phyloP scores from a whole-genome alignment of 345 rosid species.

The Brassica rapa region DNA sequence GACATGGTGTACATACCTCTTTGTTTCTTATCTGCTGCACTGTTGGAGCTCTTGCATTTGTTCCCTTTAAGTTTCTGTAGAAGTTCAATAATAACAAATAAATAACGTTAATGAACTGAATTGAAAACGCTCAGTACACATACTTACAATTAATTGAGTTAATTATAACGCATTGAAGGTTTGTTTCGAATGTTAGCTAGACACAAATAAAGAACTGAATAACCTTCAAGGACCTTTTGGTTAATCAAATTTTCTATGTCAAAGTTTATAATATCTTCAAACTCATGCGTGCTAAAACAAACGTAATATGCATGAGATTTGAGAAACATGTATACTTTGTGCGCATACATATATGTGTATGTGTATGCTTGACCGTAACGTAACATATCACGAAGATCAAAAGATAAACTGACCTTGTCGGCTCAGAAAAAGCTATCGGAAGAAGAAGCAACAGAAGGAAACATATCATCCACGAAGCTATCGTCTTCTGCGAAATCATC shows the following conservation, averaged over 20 bases:
- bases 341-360: neutral
- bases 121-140: conserved; percentile 12
- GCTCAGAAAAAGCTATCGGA: conserved; percentile 25
- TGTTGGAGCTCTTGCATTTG: conserved; percentile 30
- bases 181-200: neutral
- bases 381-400: neutral
- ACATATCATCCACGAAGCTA: conserved; percentile 13
- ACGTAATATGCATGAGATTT: conserved; percentile 23
- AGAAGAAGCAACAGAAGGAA: conserved; percentile 29
- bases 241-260: neutral
- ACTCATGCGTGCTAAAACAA: neutral
- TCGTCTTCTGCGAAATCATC: conserved; percentile 16
- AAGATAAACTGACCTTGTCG: conserved; percentile 24
- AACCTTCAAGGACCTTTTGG: neutral
- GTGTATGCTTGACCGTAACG: conserved; percentile 5
- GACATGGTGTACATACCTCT: neutral
- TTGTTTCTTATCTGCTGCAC: conserved; percentile 10
- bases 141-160: neutral
- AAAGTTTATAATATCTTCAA: conserved; percentile 1
- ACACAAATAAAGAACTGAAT: neutral
- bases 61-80: conserved; percentile 16
- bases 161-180: conserved; percentile 16
- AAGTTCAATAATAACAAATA: conserved; percentile 3
- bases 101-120: conserved; percentile 12
- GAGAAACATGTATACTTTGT: conserved; percentile 20